These are phyloP conservation scores for Dioscorea zingiberensis DNA, from an alignment of 106 monocot genomes.

Conservation along the genomic window DNA sequence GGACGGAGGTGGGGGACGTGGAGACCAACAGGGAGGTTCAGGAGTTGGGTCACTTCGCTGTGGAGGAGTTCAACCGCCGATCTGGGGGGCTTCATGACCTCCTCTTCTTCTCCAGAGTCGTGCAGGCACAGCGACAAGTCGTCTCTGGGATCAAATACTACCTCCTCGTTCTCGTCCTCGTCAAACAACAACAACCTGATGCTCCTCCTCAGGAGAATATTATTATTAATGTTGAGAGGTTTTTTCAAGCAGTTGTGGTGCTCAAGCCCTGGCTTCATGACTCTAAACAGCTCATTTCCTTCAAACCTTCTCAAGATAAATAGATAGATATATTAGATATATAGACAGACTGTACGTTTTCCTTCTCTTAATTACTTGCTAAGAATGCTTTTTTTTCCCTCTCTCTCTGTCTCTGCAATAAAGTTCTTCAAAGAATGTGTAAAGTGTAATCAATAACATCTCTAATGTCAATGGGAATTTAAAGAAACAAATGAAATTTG, in stretches of 20 bases:
- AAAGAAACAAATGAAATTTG: too few species aligned
- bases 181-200: too few species aligned
- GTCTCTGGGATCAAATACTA: constrained; percentile 38
- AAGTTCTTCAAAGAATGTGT: too few species aligned
- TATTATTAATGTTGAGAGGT: not conserved
- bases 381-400: too few species aligned
- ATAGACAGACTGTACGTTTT: too few species aligned
- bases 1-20: constrained; percentile 24
- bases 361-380: too few species aligned
- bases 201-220: too few species aligned
- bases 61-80: constrained; percentile 38
- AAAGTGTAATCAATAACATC: too few species aligned
- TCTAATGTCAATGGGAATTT: too few species aligned
- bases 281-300: constrained; percentile 29
- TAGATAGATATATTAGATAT: too few species aligned
- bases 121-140: constrained; percentile 27
- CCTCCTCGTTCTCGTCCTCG: constrained; percentile 9
- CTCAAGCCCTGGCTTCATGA: constrained; percentile 33
- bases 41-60: constrained; percentile 31
- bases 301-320: constrained; percentile 8
- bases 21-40: constrained; percentile 29
- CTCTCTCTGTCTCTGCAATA: too few species aligned
- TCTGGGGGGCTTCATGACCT: too few species aligned
- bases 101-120: constrained; percentile 26
- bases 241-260: constrained; percentile 44